These are phyloP conservation scores for Phalaenopsis aphrodite DNA, from an alignment of 106 monocot genomes.

Conservation along the genomic window DNA sequence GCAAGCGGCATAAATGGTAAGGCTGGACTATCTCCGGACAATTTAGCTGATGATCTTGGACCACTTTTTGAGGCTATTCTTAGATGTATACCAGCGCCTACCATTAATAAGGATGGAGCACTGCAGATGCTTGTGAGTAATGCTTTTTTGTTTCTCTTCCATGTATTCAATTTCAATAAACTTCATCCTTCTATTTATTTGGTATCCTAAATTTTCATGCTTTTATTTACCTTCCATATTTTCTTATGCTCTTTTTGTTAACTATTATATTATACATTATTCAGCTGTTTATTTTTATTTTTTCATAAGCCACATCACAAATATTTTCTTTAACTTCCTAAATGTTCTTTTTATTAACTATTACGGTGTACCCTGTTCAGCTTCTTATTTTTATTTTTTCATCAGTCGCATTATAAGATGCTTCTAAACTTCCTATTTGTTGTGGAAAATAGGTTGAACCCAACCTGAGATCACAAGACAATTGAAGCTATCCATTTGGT, in stretches of 20 bases:
- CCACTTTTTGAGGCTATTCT: slow-evolving; percentile 98
- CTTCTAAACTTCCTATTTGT: no score
- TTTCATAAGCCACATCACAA: neutral
- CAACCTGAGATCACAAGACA: no score
- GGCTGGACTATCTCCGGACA: slow-evolving; percentile 84
- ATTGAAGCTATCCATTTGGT: no score
- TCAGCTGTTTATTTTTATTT: neutral
- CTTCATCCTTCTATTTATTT: neutral
- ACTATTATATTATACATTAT: neutral
- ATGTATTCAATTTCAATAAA: neutral
- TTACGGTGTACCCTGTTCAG: no score
- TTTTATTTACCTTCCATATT: no score
- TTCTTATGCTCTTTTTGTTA: neutral
- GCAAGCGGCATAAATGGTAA: slow-evolving; percentile 95
- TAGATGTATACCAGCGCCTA: slow-evolving; percentile 95
- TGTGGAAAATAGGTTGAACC: no score
- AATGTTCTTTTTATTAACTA: neutral
- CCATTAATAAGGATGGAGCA: slow-evolving; percentile 72
- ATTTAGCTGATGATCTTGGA: slow-evolving; percentile 88
- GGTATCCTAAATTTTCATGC: neutral
- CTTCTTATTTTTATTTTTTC: no score
- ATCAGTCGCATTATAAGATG: no score
- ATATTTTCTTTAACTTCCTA: neutral
- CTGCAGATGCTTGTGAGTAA: slow-evolving; percentile 93
- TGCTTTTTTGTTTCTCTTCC: neutral